A percentile compares a stretch with the other conserved stretches of the same genome.
Conservation (phyloP, 2,329 filamentous ascomycete genomes). For the Reticulascus tulasneorum region DNA sequence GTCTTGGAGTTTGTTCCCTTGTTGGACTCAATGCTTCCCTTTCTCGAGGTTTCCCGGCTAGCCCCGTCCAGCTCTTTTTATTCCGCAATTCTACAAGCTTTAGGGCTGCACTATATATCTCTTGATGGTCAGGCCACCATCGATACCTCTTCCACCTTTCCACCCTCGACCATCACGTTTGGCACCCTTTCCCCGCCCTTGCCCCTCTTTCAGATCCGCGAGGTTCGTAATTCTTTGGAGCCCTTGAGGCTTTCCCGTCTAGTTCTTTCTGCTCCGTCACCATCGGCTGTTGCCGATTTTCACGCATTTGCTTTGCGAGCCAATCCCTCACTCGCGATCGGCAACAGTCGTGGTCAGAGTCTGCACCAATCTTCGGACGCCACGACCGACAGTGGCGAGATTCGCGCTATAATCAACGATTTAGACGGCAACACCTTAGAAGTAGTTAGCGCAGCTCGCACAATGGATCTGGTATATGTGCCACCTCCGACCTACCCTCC, state of each 20-base stretch:
- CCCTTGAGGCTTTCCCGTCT: conserved; percentile 44
- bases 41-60: conserved; percentile 68
- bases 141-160: conserved; percentile 2
- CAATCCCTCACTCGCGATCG: conserved; percentile 43
- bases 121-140: conserved; percentile 18
- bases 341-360: neutral
- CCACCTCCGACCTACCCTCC: conserved; percentile 26
- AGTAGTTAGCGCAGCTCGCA: too few relatives aligned
- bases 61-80: conserved; percentile 81
- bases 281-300: conserved; percentile 65
- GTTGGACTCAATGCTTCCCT: conserved; percentile 47
- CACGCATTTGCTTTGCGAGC: conserved; percentile 66
- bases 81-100: conserved; percentile 70
- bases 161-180: conserved; percentile 37
- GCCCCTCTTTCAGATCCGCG: conserved; percentile 43
- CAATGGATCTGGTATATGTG: conserved; percentile 72
- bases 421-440: conserved; percentile 80
- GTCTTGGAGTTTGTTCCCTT: too few relatives aligned
- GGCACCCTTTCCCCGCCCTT: conserved; percentile 29
- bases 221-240: conserved; percentile 33
- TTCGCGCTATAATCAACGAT: conserved; percentile 62
- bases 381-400: conserved; percentile 25
- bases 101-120: conserved; percentile 68
- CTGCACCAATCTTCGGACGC: conserved; percentile 41
- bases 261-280: conserved; percentile 64